Evolutionary conservation across 495 filamentous ascomycete species (phyloP).

Genomic region (Recurvomyces mirabilis): DNA sequence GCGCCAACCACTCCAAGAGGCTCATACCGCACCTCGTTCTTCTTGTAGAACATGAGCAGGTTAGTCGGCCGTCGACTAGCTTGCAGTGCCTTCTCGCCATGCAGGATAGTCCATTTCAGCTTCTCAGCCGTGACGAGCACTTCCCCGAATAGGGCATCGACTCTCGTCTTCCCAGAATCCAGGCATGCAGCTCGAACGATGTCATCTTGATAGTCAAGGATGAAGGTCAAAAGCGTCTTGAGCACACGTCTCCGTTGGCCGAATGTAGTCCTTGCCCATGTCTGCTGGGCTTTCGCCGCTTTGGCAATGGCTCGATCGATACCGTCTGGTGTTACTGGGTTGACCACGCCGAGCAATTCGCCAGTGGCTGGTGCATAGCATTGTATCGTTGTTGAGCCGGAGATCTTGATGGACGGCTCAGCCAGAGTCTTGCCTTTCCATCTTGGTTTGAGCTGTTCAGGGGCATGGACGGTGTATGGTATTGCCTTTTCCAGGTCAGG

Average conservation of each 20-base stretch:
- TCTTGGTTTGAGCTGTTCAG: slow-evolving; percentile 42
- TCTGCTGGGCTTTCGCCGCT: slow-evolving; percentile 60
- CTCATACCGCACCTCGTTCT: slow-evolving; percentile 81
- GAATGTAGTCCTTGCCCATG: slow-evolving; percentile 76
- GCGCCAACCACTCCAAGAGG: slow-evolving; percentile 87
- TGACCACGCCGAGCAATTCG: slow-evolving; percentile 65
- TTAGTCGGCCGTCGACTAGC: slow-evolving; percentile 67
- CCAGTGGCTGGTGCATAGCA: slow-evolving; percentile 91
- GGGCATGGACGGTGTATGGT: slow-evolving; percentile 46
- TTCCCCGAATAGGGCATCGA: slow-evolving; percentile 88
- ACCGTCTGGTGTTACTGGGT: slow-evolving; percentile 62
- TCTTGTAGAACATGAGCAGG: slow-evolving; percentile 90
- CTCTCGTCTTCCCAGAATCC: slow-evolving; percentile 93
- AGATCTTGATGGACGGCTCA: slow-evolving; percentile 38
- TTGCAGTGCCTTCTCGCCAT: slow-evolving; percentile 74
- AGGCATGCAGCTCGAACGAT: slow-evolving; percentile 80
- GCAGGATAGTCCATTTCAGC: slow-evolving; percentile 82
- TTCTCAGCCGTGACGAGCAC: slow-evolving; percentile 89
- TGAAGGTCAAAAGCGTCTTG: slow-evolving; percentile 58
- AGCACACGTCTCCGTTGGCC: slow-evolving; percentile 67
- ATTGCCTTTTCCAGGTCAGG: slow-evolving; percentile 38
- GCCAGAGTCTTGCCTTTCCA: slow-evolving; percentile 54
- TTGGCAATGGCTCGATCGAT: slow-evolving; percentile 71
- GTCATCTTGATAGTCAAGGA: slow-evolving; percentile 80
- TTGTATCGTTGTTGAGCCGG: slow-evolving; percentile 52